These are phyloP conservation scores for Paracoccidioides brasiliensis DNA, from an alignment of 2,329 filamentous ascomycete species.

Conservation along the genomic window DNA sequence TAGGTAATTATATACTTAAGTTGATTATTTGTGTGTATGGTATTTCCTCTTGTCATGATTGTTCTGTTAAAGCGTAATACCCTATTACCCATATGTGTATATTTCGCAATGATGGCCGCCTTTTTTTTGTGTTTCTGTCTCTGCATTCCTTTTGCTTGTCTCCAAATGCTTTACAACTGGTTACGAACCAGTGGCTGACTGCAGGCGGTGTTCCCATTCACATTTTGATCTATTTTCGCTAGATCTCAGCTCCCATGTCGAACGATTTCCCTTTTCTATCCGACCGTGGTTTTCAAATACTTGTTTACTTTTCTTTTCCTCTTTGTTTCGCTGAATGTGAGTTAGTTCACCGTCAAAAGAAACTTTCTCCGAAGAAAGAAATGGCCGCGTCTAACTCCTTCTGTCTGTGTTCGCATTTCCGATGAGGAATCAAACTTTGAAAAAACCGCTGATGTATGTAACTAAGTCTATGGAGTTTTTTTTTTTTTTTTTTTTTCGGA, in stretches of 20 bases:
- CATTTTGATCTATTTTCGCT: background rate
- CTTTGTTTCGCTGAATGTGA: background rate
- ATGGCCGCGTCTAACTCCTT: background rate
- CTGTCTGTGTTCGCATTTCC: background rate
- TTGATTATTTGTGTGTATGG: too few relatives aligned
- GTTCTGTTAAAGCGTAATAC: background rate
- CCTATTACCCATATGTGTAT: background rate
- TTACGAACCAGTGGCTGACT: background rate
- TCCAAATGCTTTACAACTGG: background rate
- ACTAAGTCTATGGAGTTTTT: background rate
- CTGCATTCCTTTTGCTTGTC: background rate
- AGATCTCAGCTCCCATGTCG: background rate
- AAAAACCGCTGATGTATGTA: background rate
- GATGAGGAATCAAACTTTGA: too few relatives aligned
- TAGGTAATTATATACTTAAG: too few relatives aligned
- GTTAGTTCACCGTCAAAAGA: too few relatives aligned
- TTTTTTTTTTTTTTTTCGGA: background rate
- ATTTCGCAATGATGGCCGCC: background rate
- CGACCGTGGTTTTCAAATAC: background rate
- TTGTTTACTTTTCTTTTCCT: background rate
- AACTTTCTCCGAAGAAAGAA: background rate
- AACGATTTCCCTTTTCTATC: background rate
- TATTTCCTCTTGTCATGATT: background rate
- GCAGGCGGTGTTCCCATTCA: background rate
- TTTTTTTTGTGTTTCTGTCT: constrained; percentile 8